These are phyloP conservation scores for Leccinum pachyderme DNA, from an alignment of 1,284 basidiomycete genomes.

Conservation along the genomic window DNA sequence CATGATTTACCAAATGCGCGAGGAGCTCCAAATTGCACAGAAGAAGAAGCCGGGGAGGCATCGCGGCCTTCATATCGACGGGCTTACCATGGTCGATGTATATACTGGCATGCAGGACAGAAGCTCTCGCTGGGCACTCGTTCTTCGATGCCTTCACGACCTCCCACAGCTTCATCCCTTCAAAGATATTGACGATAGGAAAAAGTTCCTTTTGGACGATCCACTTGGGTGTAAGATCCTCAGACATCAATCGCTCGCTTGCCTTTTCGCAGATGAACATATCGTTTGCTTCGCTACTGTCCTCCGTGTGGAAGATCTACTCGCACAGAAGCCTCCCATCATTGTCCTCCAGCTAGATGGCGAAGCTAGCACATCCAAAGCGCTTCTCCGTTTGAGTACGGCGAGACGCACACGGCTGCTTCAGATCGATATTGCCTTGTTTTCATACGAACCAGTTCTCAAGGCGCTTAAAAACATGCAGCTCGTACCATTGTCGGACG, in stretches of 20 bases:
- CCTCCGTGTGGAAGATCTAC: constrained; percentile 50
- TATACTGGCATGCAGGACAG: constrained; percentile 37
- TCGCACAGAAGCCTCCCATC: constrained; percentile 45
- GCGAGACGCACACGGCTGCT: constrained; percentile 43
- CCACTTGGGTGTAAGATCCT: constrained; percentile 38
- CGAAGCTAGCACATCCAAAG: constrained; percentile 35
- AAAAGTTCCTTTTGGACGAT: constrained; percentile 41
- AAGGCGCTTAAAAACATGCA: constrained; percentile 48
- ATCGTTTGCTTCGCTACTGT: constrained; percentile 54
- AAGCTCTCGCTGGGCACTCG: constrained; percentile 49
- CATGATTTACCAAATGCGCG: constrained; percentile 62
- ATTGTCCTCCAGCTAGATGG: constrained; percentile 55
- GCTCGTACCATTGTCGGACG: constrained; percentile 44
- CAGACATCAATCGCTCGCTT: constrained; percentile 51
- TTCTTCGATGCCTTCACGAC: constrained; percentile 42
- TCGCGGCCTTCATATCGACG: constrained; percentile 43
- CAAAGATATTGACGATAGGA: constrained; percentile 32
- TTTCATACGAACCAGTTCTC: constrained; percentile 61
- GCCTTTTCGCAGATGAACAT: constrained; percentile 47
- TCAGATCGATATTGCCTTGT: constrained; percentile 59
- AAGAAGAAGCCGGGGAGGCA: constrained; percentile 48
- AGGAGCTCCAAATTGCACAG: constrained; percentile 50
- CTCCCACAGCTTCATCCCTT: constrained; percentile 39
- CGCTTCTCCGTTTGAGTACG: constrained; percentile 43
- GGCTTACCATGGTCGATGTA: constrained; percentile 39